Percentiles rank a stretch among this genome's conserved stretches.
These are phyloP conservation scores for Xerocomellus chrysenteron DNA, from an alignment of 768 basidiomycete genomes.

Conservation along the genomic window DNA sequence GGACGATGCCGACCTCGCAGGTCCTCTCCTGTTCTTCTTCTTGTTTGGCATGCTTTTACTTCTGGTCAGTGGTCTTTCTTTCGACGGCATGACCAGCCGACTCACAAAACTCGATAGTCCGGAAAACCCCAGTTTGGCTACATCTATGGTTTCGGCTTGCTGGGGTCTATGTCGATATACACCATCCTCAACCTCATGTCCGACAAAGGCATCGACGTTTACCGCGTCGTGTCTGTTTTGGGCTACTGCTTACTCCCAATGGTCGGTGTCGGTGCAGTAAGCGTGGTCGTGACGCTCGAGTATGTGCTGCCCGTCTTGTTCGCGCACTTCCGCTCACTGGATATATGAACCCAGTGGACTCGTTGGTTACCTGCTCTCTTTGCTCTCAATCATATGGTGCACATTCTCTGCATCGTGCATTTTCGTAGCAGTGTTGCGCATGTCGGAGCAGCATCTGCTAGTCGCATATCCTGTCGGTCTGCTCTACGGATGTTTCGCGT, in stretches of 20 bases:
- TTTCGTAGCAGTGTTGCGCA: constrained; percentile 90
- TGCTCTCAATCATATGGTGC: constrained; percentile 90
- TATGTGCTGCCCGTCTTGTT: constrained; percentile 42
- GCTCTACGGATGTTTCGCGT: constrained; percentile 90
- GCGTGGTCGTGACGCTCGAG: constrained; percentile 87
- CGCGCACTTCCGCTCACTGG: constrained; percentile 1
- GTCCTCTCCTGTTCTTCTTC: constrained; percentile 92
- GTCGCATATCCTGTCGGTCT: constrained; percentile 96
- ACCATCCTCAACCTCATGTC: constrained; percentile 97
- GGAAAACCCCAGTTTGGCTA: constrained; percentile 99
- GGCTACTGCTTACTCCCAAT: constrained; percentile 97
- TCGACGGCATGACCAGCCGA: background rate
- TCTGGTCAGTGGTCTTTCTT: constrained; percentile 58
- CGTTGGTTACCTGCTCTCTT: constrained; percentile 81
- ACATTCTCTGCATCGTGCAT: constrained; percentile 95
- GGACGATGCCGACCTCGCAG: constrained; percentile 98
- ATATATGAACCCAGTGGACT: constrained; percentile 51
- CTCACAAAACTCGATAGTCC: constrained; percentile 53
- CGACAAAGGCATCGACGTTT: constrained; percentile 90
- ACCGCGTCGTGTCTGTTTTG: constrained; percentile 90
- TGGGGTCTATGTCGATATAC: constrained; percentile 91
- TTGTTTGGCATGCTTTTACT: constrained; percentile 92
- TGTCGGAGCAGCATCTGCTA: constrained; percentile 92
- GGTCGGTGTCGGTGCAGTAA: constrained; percentile 89
- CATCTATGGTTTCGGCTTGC: constrained; percentile 96